Percentiles rank a stretch among this genome's conserved stretches.
phyloP scores from a whole-genome alignment of 2,329 filamentous ascomycete species.

The Coniochaeta sp. region DNA sequence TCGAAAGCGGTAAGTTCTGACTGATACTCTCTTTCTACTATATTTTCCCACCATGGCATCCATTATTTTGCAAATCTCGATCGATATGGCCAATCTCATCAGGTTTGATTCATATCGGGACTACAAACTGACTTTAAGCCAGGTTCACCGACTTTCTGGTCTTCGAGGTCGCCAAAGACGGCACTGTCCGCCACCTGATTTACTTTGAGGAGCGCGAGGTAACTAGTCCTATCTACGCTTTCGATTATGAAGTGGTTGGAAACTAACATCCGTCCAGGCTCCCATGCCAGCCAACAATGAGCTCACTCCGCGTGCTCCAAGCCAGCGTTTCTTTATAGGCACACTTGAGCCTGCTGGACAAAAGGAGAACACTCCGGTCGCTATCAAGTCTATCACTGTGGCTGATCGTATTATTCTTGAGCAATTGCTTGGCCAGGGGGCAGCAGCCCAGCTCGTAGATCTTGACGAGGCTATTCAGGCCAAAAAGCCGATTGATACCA shows the following conservation, averaged over 20 bases:
- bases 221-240: background rate
- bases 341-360: slow-evolving; percentile 1
- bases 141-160: slow-evolving; percentile 90
- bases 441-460: slow-evolving; percentile 31
- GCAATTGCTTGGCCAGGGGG: slow-evolving; percentile 29
- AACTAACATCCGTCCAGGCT: background rate
- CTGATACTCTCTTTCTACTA: background rate
- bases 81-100: background rate
- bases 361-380: slow-evolving; percentile 7
- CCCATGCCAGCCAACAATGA: background rate
- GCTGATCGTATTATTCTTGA: slow-evolving; percentile 28
- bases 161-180: slow-evolving; percentile 75
- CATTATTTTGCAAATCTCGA: background rate
- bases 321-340: background rate
- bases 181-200: slow-evolving; percentile 65
- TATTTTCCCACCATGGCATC: background rate
- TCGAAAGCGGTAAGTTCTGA: slow-evolving; percentile 31
- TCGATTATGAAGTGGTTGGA: background rate
- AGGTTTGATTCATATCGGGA: background rate
- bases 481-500: slow-evolving; percentile 17
- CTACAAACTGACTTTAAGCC: slow-evolving; percentile 4
- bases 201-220: slow-evolving; percentile 15
- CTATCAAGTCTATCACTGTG: slow-evolving; percentile 15
- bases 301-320: background rate
- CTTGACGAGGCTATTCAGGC: slow-evolving; percentile 29